Conservation (phyloP, 768 basidiomycete genomes). For the Austroboletus eburneus region DNA sequence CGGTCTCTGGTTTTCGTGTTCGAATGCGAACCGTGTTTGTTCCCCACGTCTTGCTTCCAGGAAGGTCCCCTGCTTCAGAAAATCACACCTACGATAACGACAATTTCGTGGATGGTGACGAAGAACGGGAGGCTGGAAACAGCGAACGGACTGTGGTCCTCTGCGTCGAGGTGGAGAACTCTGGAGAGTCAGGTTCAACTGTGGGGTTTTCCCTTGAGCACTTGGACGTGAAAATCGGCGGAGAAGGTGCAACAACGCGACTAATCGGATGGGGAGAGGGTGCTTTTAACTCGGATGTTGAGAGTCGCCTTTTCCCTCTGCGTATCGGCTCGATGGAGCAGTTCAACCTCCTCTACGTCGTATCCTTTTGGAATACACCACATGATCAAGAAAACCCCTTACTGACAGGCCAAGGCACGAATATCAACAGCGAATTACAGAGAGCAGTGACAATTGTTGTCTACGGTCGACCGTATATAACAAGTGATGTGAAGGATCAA, state of each 20-base stretch:
- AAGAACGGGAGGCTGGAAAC: conserved; percentile 58
- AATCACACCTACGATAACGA: conserved; percentile 29
- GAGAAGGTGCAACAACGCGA: conserved; percentile 51
- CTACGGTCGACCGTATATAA: conserved; percentile 62
- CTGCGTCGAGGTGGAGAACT: conserved; percentile 89
- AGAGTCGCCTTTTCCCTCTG: conserved; percentile 62
- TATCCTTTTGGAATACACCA: conserved; percentile 71
- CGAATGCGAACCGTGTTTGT: conserved; percentile 95
- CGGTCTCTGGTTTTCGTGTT: conserved; percentile 80
- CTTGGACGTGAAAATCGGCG: conserved; percentile 72
- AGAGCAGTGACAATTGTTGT: conserved; percentile 79
- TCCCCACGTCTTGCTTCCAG: conserved; percentile 72
- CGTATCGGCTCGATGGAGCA: conserved; percentile 70
- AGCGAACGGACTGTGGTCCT: conserved; percentile 84
- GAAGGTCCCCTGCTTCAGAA: conserved; percentile 17
- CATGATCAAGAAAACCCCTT: conserved; percentile 45
- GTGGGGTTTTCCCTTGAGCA: conserved; percentile 74
- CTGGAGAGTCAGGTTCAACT: conserved; percentile 54
- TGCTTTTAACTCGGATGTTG: conserved; percentile 30
- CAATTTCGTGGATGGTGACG: conserved; percentile 45
- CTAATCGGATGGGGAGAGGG: conserved; percentile 49
- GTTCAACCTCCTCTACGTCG: conserved; percentile 84
- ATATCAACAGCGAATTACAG: conserved; percentile 47
- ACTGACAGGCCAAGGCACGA: conserved; percentile 30
- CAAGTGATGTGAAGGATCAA: conserved; percentile 18